phyloP scores from a whole-genome alignment of 2,329 filamentous ascomycete genomes.

The Aspergillus flavus region DNA sequence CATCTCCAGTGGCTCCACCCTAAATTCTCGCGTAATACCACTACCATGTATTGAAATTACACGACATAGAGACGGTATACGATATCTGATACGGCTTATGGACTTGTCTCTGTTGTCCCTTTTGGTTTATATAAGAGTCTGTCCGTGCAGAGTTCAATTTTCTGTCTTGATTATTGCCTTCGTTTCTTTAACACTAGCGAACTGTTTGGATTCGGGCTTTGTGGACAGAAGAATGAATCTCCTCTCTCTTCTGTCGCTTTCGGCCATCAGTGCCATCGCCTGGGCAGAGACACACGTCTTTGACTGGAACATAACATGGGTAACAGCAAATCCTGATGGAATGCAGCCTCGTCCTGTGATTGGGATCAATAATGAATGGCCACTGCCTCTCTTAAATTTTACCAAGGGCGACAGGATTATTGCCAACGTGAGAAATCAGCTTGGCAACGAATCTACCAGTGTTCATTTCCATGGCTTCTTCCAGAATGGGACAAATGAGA shows the following conservation, averaged over 20 bases:
- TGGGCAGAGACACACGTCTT: neutral
- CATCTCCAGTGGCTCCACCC: too few relatives aligned
- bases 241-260: neutral
- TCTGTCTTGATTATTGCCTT: too few relatives aligned
- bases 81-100: too few relatives aligned
- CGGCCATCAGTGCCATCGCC: neutral
- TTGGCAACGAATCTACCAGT: slow-evolving; percentile 64
- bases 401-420: slow-evolving; percentile 73
- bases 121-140: too few relatives aligned
- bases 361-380: slow-evolving; percentile 74
- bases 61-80: too few relatives aligned
- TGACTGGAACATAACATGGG: slow-evolving; percentile 1
- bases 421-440: slow-evolving; percentile 69
- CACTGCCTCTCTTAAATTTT: slow-evolving; percentile 70
- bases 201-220: neutral
- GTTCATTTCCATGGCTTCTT: slow-evolving; percentile 80
- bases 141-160: too few relatives aligned
- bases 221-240: neutral
- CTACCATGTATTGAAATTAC: too few relatives aligned
- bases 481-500: slow-evolving; percentile 72
- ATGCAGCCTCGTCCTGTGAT: slow-evolving; percentile 57
- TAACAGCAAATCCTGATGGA: slow-evolving; percentile 53
- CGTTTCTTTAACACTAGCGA: too few relatives aligned
- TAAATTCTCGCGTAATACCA: too few relatives aligned
- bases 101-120: too few relatives aligned